Conservation (phyloP, 768 basidiomycete genomes). For the Kondoa malvinella region DNA sequence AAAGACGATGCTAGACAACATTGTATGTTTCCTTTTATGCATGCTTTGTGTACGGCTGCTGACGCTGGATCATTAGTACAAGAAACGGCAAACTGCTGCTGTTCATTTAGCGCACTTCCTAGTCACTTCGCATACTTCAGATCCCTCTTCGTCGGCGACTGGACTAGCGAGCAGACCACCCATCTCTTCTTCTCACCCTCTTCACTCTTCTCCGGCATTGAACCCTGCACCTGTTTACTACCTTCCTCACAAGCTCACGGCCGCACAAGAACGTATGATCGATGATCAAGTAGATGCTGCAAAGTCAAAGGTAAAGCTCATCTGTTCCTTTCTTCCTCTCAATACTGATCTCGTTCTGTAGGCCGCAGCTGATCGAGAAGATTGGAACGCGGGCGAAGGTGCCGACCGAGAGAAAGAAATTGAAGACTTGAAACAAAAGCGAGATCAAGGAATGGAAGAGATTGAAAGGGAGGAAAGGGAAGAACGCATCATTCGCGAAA, state of each 20-base stretch:
- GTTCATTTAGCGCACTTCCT: conserved; percentile 25
- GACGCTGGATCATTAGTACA: conserved; percentile 15
- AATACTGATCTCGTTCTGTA: background rate
- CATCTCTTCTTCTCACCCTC: background rate
- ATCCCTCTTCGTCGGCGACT: too few species aligned
- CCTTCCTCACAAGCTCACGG: conserved; percentile 23
- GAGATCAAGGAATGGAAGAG: conserved; percentile 6
- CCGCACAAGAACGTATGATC: conserved; percentile 24
- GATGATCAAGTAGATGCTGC: conserved; percentile 18
- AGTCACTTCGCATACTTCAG: conserved; percentile 21
- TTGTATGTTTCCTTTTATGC: conserved; percentile 16
- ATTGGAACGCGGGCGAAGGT: background rate
- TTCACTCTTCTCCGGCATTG: background rate
- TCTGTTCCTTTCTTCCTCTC: background rate
- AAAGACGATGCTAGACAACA: conserved; percentile 8
- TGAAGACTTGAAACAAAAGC: conserved; percentile 11
- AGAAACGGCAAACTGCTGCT: conserved; percentile 22
- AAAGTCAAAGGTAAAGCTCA: background rate
- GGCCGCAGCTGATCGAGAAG: background rate
- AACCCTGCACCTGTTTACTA: conserved; percentile 25
- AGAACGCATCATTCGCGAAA: background rate
- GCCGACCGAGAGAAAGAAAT: conserved; percentile 14
- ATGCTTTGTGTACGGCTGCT: background rate
- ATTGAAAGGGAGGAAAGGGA: conserved; percentile 1
- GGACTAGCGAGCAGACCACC: background rate